Conservation (phyloP, 768 basidiomycete genomes). For the Tricholoma saponaceum region DNA sequence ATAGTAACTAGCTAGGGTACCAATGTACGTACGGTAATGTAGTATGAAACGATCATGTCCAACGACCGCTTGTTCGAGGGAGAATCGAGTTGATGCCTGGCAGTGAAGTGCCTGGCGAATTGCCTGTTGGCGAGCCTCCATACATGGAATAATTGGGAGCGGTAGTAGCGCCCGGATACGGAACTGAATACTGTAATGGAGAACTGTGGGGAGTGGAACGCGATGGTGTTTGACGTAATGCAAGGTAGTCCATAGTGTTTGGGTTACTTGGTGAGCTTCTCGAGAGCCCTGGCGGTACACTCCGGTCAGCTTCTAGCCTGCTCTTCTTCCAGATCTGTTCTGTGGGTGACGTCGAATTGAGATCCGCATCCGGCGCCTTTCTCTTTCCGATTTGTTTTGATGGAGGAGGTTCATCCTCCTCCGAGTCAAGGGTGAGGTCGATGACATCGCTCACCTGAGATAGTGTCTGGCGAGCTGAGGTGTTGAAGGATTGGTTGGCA, state of each 20-base stretch:
- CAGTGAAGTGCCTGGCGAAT: constrained; percentile 5
- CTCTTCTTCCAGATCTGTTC: constrained; percentile 76
- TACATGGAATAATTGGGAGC: constrained; percentile 1
- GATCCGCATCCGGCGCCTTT: constrained; percentile 51
- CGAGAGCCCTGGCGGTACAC: constrained; percentile 8
- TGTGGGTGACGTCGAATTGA: constrained; percentile 41
- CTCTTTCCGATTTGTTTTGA: constrained; percentile 47
- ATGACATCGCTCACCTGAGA: constrained; percentile 53
- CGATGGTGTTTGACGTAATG: constrained; percentile 2
- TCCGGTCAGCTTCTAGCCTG: constrained; percentile 26
- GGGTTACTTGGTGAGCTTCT: constrained; percentile 8
- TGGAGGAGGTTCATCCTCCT: constrained; percentile 55
- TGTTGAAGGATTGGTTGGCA: not conserved
- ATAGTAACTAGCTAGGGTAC: not conserved
- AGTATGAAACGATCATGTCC: constrained; percentile 12
- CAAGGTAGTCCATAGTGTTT: constrained; percentile 9
- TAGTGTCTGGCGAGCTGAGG: constrained; percentile 29
- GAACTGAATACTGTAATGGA: constrained; percentile 10
- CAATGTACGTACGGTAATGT: not conserved
- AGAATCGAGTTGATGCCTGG: constrained; percentile 13
- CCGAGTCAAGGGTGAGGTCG: constrained; percentile 79
- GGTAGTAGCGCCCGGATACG: constrained; percentile 5
- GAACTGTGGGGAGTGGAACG: constrained; percentile 8
- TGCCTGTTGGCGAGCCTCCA: constrained; percentile 4
- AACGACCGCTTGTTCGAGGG: constrained; percentile 13